Conservation (phyloP, 1,284 basidiomycete species). For the Salmacisia buchloeana region DNA sequence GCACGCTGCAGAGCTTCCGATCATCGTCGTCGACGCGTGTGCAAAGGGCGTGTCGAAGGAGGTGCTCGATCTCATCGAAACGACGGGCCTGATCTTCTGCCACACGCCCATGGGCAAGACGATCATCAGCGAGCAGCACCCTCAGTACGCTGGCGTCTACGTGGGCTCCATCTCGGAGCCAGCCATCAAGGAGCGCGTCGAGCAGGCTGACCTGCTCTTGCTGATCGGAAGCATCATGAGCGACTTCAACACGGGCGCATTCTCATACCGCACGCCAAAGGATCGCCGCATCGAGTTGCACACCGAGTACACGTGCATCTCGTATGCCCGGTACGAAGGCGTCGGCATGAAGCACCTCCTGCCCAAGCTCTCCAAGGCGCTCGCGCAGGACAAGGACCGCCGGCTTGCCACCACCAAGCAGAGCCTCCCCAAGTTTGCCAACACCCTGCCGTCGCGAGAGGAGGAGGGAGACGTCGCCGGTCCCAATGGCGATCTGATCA, state of each 20-base stretch:
- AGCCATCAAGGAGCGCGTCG: constrained; percentile 68
- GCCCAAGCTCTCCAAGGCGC: constrained; percentile 27
- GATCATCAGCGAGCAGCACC: constrained; percentile 69
- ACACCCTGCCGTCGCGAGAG: constrained; percentile 18
- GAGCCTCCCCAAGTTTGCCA: constrained; percentile 20
- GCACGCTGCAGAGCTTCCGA: constrained; percentile 62
- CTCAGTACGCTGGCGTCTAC: constrained; percentile 80
- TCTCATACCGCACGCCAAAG: constrained; percentile 23
- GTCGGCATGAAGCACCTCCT: constrained; percentile 46
- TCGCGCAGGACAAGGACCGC: constrained; percentile 11
- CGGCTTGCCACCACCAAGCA: constrained; percentile 19
- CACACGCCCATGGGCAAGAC: constrained; percentile 84
- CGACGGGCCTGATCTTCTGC: constrained; percentile 56
- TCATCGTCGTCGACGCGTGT: constrained; percentile 84
- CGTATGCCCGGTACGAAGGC: constrained; percentile 54
- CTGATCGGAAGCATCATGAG: constrained; percentile 73
- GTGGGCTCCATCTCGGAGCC: constrained; percentile 47
- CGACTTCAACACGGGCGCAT: constrained; percentile 88
- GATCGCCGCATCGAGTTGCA: constrained; percentile 64
- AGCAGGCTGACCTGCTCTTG: constrained; percentile 74
- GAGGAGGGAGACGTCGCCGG: constrained; percentile 12
- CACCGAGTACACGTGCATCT: constrained; percentile 54
- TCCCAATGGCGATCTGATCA: constrained; percentile 16
- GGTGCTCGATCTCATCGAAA: constrained; percentile 64
- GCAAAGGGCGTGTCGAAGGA: constrained; percentile 67